phyloP scores from a whole-genome alignment of 768 basidiomycete genomes.

The Lactifluus hygrophoroides region DNA sequence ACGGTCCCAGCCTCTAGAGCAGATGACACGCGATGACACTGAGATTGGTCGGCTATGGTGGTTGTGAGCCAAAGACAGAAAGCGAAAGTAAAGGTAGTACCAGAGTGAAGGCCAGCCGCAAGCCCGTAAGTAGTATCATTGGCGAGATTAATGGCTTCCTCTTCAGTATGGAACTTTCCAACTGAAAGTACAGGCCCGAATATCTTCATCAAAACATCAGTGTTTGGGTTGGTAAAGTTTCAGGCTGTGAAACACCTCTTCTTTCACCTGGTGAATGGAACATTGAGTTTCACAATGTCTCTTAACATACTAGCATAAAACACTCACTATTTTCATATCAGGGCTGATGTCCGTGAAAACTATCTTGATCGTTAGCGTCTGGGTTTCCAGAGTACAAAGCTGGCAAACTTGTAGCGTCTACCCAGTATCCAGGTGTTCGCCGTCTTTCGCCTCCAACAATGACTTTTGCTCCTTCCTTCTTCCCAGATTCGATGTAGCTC shows the following conservation, averaged over 20 bases:
- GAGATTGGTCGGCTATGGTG: slow-evolving; percentile 60
- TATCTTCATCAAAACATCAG: slow-evolving; percentile 42
- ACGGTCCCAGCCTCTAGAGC: slow-evolving; percentile 87
- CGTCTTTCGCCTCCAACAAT: slow-evolving; percentile 76
- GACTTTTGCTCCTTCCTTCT: slow-evolving; percentile 71
- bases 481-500: slow-evolving; percentile 82
- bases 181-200: slow-evolving; percentile 91
- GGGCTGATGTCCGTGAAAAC: slow-evolving; percentile 76
- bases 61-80: slow-evolving; percentile 14
- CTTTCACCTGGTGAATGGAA: slow-evolving; percentile 40
- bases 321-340: slow-evolving; percentile 78
- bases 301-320: not conserved
- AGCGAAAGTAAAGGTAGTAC: slow-evolving; percentile 33
- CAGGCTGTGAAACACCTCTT: slow-evolving; percentile 43
- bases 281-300: not conserved
- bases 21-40: slow-evolving; percentile 83
- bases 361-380: slow-evolving; percentile 24
- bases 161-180: slow-evolving; percentile 77
- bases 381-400: not conserved
- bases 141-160: slow-evolving; percentile 75
- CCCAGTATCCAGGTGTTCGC: slow-evolving; percentile 71
- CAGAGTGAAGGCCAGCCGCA: slow-evolving; percentile 85
- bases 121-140: slow-evolving; percentile 89
- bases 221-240: not conserved
- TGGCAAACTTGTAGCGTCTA: slow-evolving; percentile 78